Evolutionary conservation across 352 stramenopile genomes (phyloP), one percentile per base, ranked within the genome.

Genomic region (Phytopythium montanum): DNA sequence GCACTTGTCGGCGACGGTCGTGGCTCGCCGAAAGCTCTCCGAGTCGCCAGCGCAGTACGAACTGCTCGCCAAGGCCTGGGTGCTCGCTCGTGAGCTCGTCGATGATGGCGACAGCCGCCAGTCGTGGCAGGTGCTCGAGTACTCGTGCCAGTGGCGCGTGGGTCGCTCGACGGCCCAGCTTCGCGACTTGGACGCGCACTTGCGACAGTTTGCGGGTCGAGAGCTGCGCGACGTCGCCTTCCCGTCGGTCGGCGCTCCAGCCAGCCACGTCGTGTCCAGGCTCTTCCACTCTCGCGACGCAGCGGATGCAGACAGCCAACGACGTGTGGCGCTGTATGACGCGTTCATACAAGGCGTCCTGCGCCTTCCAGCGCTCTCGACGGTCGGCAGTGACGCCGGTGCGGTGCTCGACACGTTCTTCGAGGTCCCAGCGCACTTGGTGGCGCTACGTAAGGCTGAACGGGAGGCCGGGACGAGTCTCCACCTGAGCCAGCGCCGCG

Each of bases 321-420:
- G 78, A 12, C 77, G 73, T 18, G 69, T 79, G 16, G 33, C 59
- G 25, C 31, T 65, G 16, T 79, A 75, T 19, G 69, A 91, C 54
- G 41, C 45, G 18, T 92, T 88, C 62, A 26, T 86, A 26, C 75
- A 88, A 45, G 51, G 75, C 29, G 52, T 92, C 26, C 61, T 92
- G 36, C 62, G 59, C 13, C 61, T 88, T 10, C 72, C 75, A 6
- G 61, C 61, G 18, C 76, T 94, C n/a, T 86, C 76, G 5, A 64
- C 59, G 14, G 81, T 88, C 61, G 75, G 74, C 8, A 88, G 72
- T 50, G 76, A 90, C 29, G 78, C 48, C 3, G 74, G 70, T 45
- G 66, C 72, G 19, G 76, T 90, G 69, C 68, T 94, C 5, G 73
- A 92, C 64, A 68, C 65, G 2, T 94, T 94, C 51, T 65, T 92